These are phyloP conservation scores for Santalum album DNA, from an alignment of 164 flowering plant species.

Conservation along the genomic window DNA sequence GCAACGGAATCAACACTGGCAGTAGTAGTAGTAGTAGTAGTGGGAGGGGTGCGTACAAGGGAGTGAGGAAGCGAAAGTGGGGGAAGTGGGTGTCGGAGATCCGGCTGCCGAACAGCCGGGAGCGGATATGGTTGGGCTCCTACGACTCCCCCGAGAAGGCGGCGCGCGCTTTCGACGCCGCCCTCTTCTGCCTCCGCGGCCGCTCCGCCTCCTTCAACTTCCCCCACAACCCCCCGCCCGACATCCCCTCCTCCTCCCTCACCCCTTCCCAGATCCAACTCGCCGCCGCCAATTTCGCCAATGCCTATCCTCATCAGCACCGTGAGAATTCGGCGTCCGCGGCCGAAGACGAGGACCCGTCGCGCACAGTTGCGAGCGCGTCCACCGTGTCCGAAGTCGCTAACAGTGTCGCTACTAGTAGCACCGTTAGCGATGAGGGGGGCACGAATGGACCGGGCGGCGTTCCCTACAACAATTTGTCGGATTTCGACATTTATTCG, in stretches of 20 bases:
- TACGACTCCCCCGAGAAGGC: conserved; percentile 81
- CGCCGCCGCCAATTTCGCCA: conserved; percentile 58
- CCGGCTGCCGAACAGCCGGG: not conserved
- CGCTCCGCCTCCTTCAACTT: conserved; percentile 60
- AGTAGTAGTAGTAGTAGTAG: too few species aligned
- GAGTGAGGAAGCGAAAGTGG: not conserved
- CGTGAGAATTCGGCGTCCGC: too few species aligned
- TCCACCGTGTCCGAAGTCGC: not conserved
- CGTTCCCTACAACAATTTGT: conserved; percentile 15
- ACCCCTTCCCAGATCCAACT: conserved; percentile 44
- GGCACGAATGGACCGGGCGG: conserved; percentile 12
- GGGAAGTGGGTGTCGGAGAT: not conserved
- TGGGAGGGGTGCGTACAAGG: too few species aligned
- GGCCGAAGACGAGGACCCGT: conserved; percentile 5
- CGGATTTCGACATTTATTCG: conserved; percentile 30
- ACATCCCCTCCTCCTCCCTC: conserved; percentile 32
- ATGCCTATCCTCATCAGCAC: conserved; percentile 11
- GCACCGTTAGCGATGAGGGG: conserved; percentile 21
- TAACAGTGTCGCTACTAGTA: conserved; percentile 14
- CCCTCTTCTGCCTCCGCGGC: conserved; percentile 65
- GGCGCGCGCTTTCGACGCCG: conserved; percentile 32
- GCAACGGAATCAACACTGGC: too few species aligned
- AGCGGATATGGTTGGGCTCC: not conserved
- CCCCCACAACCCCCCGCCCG: conserved; percentile 64
- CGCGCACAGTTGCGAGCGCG: conserved; percentile 7